phyloP scores from a whole-genome alignment of 306 rosid genomes.

The Sphenostylis stenocarpa region DNA sequence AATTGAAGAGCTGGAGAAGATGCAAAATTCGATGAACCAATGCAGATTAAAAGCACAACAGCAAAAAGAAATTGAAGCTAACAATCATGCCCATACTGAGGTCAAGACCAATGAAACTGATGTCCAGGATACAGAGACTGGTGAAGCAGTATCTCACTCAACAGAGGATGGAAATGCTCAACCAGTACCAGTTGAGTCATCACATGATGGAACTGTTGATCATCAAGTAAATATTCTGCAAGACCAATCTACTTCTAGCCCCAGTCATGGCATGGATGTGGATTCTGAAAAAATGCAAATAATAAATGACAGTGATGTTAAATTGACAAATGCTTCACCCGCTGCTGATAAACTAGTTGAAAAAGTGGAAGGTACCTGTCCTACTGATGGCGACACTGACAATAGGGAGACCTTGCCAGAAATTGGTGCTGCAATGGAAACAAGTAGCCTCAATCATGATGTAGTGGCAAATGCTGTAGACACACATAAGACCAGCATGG shows the following conservation, averaged over 20 bases:
- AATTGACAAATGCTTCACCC: conserved; percentile 12
- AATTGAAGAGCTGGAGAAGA: conserved; percentile 49
- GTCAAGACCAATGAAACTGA: conserved; percentile 35
- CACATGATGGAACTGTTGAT: conserved; percentile 37
- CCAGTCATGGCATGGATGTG: conserved; percentile 30
- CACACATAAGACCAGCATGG: conserved; percentile 6
- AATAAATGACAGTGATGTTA: neutral
- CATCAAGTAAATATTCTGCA: conserved; percentile 32
- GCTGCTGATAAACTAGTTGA: conserved; percentile 16
- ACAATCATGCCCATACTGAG: conserved; percentile 37
- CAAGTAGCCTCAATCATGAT: neutral
- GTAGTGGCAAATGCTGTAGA: conserved; percentile 25
- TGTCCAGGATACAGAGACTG: conserved; percentile 20
- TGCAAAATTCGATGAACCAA: conserved; percentile 44
- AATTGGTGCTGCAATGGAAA: conserved; percentile 11
- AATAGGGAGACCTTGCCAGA: neutral
- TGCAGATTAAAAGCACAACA: conserved; percentile 41
- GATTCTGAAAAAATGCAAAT: conserved; percentile 26
- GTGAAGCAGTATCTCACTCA: neutral
- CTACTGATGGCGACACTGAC: neutral
- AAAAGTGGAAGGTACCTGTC: neutral
- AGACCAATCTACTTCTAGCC: conserved; percentile 23
- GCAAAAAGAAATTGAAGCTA: conserved; percentile 45
- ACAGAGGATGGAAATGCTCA: conserved; percentile 35
- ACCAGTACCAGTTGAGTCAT: neutral